Evolutionary conservation across 2,329 filamentous ascomycete species (phyloP).

Genomic region (Colletotrichum ledebouriae): DNA sequence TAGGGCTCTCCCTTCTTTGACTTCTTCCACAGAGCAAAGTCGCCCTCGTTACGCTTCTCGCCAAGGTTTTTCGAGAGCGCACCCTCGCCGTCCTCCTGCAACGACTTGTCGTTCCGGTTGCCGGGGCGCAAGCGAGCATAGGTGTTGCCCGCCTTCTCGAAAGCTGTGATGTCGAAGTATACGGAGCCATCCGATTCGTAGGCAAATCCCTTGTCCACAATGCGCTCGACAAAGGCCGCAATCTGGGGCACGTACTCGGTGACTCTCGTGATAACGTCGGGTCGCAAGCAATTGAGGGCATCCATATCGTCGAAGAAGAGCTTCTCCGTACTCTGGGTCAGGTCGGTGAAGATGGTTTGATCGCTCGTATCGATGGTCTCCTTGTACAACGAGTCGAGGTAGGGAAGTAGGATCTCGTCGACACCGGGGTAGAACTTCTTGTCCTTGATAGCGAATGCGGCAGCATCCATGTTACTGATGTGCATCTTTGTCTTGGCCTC

Average conservation of each 20-base stretch:
- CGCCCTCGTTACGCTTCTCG: constrained; percentile 80
- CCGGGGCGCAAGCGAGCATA: constrained; percentile 90
- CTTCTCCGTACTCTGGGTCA: constrained; percentile 89
- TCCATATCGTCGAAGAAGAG: constrained; percentile 91
- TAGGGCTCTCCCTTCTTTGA: constrained; percentile 92
- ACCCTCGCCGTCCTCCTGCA: constrained; percentile 92
- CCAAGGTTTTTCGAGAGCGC: constrained; percentile 74
- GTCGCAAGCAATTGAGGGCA: constrained; percentile 84
- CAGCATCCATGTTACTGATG: constrained; percentile 72
- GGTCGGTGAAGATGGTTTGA: constrained; percentile 83
- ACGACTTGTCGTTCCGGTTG: constrained; percentile 83
- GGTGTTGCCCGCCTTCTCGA: constrained; percentile 85
- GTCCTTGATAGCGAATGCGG: constrained; percentile 62
- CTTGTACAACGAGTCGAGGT: constrained; percentile 80
- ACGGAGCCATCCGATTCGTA: constrained; percentile 88
- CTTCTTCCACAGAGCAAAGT: constrained; percentile 95
- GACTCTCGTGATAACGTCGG: constrained; percentile 88
- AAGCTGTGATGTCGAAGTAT: constrained; percentile 92
- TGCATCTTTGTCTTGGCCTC: constrained; percentile 95
- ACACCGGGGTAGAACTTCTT: constrained; percentile 66
- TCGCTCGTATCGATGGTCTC: constrained; percentile 72
- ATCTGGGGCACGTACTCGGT: constrained; percentile 93
- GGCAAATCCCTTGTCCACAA: constrained; percentile 87
- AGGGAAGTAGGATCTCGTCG: constrained; percentile 81
- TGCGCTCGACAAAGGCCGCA: constrained; percentile 83